Conservation (phyloP, 148 eudicot genomes). For the Euryodendron excelsum region DNA sequence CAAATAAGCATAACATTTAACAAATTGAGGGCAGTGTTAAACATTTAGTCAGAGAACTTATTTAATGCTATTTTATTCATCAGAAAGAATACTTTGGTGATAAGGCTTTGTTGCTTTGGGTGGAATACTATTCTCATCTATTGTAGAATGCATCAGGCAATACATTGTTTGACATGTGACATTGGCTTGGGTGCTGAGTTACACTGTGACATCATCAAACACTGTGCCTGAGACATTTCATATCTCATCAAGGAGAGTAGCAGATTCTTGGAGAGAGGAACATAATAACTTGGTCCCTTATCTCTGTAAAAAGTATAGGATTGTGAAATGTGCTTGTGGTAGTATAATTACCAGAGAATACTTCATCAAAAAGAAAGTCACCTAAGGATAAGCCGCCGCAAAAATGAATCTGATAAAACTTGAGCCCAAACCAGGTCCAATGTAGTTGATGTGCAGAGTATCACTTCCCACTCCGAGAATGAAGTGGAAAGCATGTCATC, state of each 20-base stretch:
- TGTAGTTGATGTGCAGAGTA: constrained; percentile 68
- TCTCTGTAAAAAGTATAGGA: neutral
- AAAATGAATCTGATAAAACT: constrained; percentile 78
- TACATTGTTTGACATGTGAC: too few relatives aligned
- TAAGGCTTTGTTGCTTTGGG: neutral
- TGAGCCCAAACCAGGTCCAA: constrained; percentile 93
- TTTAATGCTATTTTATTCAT: neutral
- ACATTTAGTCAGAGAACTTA: neutral
- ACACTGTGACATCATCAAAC: neutral
- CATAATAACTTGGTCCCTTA: neutral
- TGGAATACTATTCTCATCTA: neutral
- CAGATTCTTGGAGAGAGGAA: neutral
- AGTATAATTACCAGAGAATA: neutral
- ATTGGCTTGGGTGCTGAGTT: neutral
- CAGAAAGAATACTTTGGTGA: too few relatives aligned
- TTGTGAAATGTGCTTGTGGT: neutral
- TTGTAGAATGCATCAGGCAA: neutral
- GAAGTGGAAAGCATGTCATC: constrained; percentile 66
- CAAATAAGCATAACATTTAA: neutral
- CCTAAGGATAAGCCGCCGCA: constrained; percentile 93
- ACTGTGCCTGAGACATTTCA: neutral
- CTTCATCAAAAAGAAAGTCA: constrained; percentile 18
- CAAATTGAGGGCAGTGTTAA: neutral
- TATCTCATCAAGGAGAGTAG: neutral
- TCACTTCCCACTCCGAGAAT: constrained; percentile 87